Conservation (phyloP, 2,329 filamentous ascomycete genomes). For the Colletotrichum sp. region DNA sequence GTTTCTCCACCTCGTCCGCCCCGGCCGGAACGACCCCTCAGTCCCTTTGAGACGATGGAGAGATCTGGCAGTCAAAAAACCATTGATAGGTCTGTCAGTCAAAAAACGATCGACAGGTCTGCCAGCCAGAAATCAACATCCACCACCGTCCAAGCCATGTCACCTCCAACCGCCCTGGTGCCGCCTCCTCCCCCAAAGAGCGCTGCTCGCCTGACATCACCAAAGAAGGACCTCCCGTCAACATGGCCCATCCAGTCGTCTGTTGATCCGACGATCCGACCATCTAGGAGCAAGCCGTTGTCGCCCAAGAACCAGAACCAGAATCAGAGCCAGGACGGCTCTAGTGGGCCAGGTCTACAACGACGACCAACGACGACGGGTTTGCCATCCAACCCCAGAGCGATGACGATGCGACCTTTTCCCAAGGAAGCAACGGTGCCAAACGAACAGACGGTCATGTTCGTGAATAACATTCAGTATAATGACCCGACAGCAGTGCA, state of each 20-base stretch:
- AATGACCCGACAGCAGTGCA: constrained; percentile 55
- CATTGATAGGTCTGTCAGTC: neutral
- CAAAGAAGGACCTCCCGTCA: constrained; percentile 4
- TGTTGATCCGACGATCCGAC: constrained; percentile 33
- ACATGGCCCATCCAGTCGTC: constrained; percentile 33
- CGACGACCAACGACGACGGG: constrained; percentile 47
- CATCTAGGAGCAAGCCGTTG: constrained; percentile 31
- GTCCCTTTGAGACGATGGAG: neutral
- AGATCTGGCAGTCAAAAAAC: neutral
- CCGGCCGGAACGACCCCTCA: neutral
- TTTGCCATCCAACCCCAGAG: constrained; percentile 52
- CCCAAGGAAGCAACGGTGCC: constrained; percentile 28
- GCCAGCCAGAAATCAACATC: constrained; percentile 1
- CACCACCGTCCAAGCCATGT: neutral
- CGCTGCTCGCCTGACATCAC: neutral
- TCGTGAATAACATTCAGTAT: constrained; percentile 61
- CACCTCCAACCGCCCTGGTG: neutral
- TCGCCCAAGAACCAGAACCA: constrained; percentile 26
- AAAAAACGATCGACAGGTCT: neutral
- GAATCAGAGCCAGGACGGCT: constrained; percentile 25
- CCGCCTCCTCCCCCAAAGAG: constrained; percentile 11
- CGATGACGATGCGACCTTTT: constrained; percentile 35
- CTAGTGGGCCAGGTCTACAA: constrained; percentile 32
- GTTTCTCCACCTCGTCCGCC: neutral
- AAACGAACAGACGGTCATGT: constrained; percentile 56